Percentiles rank a stretch among this genome's conserved stretches.
Conservation (phyloP, 371 early-diverging fungal species). For the Lichtheimia ramosa region DNA sequence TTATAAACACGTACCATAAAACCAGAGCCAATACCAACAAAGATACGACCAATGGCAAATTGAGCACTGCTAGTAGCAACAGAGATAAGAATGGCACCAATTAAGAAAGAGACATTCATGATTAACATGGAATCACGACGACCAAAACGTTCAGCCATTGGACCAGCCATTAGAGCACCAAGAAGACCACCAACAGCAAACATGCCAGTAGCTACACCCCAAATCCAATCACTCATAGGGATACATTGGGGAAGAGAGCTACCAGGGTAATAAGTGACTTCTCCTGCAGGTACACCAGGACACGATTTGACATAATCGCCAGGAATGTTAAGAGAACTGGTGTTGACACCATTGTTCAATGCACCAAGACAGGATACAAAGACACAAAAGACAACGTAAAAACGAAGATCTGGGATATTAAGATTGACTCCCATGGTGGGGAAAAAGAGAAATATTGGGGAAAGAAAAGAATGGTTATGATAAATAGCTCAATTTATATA, state of each 20-base stretch:
- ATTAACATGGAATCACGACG: slow-evolving; percentile 68
- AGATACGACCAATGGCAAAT: slow-evolving; percentile 79
- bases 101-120: slow-evolving; percentile 64
- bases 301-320: slow-evolving; percentile 36
- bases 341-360: slow-evolving; percentile 48
- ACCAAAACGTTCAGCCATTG: slow-evolving; percentile 60
- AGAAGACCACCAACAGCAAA: slow-evolving; percentile 75
- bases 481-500: no score
- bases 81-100: slow-evolving; percentile 67
- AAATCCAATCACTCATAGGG: slow-evolving; percentile 49
- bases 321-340: slow-evolving; percentile 45
- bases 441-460: slow-evolving; percentile 2
- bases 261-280: slow-evolving; percentile 36
- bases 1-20: slow-evolving; percentile 34
- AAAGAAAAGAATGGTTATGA: not conserved
- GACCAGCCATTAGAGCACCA: slow-evolving; percentile 67
- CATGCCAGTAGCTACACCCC: slow-evolving; percentile 69
- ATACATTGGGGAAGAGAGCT: slow-evolving; percentile 44
- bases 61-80: slow-evolving; percentile 58
- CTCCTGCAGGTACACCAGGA: slow-evolving; percentile 33
- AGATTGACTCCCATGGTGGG: slow-evolving; percentile 23
- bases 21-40: slow-evolving; percentile 85
- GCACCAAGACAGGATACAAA: slow-evolving; percentile 42
- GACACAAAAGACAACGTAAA: slow-evolving; percentile 44
- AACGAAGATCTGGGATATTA: slow-evolving; percentile 20